Percentiles rank a stretch among this genome's conserved stretches.
phyloP scores from a whole-genome alignment of 352 stramenopile species.

The Phytophthora citricola region DNA sequence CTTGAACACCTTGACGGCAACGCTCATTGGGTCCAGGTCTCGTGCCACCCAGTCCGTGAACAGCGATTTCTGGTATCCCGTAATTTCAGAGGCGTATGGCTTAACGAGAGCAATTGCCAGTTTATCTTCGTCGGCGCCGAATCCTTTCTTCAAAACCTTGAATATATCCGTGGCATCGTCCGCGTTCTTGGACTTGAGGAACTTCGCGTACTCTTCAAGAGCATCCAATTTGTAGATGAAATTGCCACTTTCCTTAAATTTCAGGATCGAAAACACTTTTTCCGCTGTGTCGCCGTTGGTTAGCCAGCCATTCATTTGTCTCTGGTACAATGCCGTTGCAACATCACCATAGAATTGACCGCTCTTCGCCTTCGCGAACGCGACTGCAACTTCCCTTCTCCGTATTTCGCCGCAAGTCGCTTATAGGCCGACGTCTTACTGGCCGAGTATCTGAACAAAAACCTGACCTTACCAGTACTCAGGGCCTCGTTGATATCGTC shows the following conservation, averaged over 20 bases:
- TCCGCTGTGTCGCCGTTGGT: background rate
- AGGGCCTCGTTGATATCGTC: background rate
- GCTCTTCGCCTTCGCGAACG: background rate
- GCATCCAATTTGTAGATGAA: background rate
- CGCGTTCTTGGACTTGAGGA: background rate
- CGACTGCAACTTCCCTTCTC: background rate
- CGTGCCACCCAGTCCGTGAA: background rate
- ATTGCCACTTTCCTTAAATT: background rate
- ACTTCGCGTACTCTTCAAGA: background rate
- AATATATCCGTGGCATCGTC: background rate
- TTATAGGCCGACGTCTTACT: background rate
- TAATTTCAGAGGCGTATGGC: background rate
- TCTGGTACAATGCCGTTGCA: background rate
- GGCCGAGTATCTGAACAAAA: background rate
- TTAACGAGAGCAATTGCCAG: background rate
- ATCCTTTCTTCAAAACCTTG: background rate
- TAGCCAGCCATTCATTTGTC: background rate
- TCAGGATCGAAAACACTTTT: constrained; percentile 1
- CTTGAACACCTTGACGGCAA: background rate
- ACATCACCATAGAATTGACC: background rate
- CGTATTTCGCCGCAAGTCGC: background rate
- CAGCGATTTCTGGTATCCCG: background rate
- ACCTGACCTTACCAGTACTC: background rate
- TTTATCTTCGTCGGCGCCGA: background rate
- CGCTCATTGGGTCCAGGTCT: background rate